A percentile compares a stretch with the other conserved stretches of the same genome.
These are phyloP conservation scores for Amaranthus hypochondriacus DNA, from an alignment of 148 eudicot species.

Conservation along the genomic window DNA sequence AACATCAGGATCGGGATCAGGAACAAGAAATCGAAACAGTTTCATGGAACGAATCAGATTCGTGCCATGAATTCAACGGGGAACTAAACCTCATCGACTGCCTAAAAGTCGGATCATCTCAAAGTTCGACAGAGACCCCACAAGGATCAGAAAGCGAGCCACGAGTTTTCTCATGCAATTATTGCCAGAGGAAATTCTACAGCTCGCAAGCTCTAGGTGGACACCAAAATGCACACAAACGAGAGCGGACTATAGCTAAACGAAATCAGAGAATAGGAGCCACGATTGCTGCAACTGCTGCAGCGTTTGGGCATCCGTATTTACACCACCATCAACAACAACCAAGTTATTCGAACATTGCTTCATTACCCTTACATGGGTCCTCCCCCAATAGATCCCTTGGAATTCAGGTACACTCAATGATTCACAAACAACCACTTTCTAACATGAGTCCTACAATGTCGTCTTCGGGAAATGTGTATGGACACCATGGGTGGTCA, in stretches of 20 bases:
- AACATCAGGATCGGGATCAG: conserved; percentile 17
- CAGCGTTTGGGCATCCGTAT: conserved; percentile 40
- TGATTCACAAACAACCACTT: conserved; percentile 57
- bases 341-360: conserved; percentile 39
- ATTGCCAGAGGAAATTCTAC: conserved; percentile 73
- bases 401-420: conserved; percentile 84
- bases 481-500: conserved; percentile 57
- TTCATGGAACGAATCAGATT: conserved; percentile 9
- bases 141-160: conserved; percentile 29
- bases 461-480: conserved; percentile 30
- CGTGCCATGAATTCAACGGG: conserved; percentile 21
- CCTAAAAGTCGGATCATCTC: conserved; percentile 39
- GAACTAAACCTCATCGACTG: conserved; percentile 53
- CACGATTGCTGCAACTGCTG: conserved; percentile 34
- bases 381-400: conserved; percentile 43
- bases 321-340: conserved; percentile 22
- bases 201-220: conserved; percentile 88
- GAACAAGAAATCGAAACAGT: conserved; percentile 16
- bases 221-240: conserved; percentile 85
- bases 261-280: conserved; percentile 45
- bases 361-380: conserved; percentile 69
- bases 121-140: conserved; percentile 27
- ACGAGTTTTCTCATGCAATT: conserved; percentile 72
- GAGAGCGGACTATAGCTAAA: conserved; percentile 64
- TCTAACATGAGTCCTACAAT: conserved; percentile 16